phyloP scores from a whole-genome alignment of 1,284 basidiomycete genomes.

The Apiotrichum porosum region DNA sequence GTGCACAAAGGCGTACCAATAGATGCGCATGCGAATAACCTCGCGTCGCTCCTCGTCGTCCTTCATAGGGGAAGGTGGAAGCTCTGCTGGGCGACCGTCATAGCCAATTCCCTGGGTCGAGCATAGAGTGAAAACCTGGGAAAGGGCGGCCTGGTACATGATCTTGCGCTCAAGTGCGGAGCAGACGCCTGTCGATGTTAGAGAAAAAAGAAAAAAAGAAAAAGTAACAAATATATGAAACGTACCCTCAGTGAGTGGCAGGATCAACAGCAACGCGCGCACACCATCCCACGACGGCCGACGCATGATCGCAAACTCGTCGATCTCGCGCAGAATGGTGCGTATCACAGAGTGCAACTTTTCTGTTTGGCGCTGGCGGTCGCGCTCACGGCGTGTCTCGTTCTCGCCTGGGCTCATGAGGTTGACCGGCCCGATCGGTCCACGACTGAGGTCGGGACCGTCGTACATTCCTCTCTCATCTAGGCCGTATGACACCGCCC shows the following conservation, averaged over 20 bases:
- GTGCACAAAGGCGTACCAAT: conserved; percentile 75
- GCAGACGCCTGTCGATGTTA: conserved; percentile 48
- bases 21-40: conserved; percentile 63
- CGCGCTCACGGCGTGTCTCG: conserved; percentile 44
- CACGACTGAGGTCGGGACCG: conserved; percentile 31
- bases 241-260: conserved; percentile 75
- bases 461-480: conserved; percentile 62
- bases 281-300: conserved; percentile 81
- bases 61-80: conserved; percentile 25
- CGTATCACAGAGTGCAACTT: conserved; percentile 59
- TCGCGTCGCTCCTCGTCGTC: conserved; percentile 51
- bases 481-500: conserved; percentile 79
- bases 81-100: conserved; percentile 53
- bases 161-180: conserved; percentile 56
- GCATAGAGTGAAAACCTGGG: conserved; percentile 67
- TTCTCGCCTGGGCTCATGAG: conserved; percentile 19
- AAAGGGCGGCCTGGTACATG: conserved; percentile 61
- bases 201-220: conserved; percentile 5
- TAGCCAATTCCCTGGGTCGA: conserved; percentile 54
- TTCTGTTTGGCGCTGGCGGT: conserved; percentile 48
- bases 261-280: conserved; percentile 64
- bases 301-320: conserved; percentile 69
- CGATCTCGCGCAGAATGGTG: conserved; percentile 70
- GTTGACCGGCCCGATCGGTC: conserved; percentile 16
- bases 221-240: conserved; percentile 8